Evolutionary conservation across 345 rosid genomes (phyloP).

Genomic region (Linum tenue): DNA sequence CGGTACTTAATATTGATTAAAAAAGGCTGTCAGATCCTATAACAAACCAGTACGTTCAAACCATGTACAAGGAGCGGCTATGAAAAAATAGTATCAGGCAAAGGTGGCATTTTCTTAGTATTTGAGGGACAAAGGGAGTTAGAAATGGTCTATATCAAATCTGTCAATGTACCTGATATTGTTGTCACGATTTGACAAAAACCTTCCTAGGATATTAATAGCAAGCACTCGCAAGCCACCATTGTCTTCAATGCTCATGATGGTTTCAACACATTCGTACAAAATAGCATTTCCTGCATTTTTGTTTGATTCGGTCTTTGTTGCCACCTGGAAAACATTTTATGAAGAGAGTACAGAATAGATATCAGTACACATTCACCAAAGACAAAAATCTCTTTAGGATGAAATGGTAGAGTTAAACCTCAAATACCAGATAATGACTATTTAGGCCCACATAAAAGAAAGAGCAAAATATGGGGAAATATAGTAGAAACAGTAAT

Average conservation of each 20-base stretch:
- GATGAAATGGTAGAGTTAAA: no score
- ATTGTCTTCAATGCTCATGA: slow-evolving; percentile 95
- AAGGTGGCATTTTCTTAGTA: background rate
- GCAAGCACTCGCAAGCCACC: slow-evolving; percentile 98
- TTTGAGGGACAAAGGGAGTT: background rate
- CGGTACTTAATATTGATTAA: background rate
- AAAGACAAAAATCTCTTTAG: background rate
- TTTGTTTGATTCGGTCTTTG: slow-evolving; percentile 96
- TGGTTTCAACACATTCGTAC: slow-evolving; percentile 94
- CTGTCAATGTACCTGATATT: slow-evolving; percentile 62
- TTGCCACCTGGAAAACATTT: slow-evolving; percentile 66
- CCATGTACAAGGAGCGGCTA: background rate
- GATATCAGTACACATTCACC: background rate
- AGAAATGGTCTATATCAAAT: background rate
- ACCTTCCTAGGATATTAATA: slow-evolving; percentile 93
- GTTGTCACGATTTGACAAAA: slow-evolving; percentile 96
- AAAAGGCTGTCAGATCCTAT: background rate
- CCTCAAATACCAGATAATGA: no score
- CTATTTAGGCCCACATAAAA: no score
- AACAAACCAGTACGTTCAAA: background rate
- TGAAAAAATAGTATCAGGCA: no score
- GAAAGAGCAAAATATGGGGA: no score
- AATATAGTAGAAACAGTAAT: background rate
- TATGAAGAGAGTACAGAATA: slow-evolving; percentile 8
- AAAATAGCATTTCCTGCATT: slow-evolving; percentile 99